Evolutionary conservation across 768 basidiomycete species (phyloP).

Genomic region (Termitomyces sp.): DNA sequence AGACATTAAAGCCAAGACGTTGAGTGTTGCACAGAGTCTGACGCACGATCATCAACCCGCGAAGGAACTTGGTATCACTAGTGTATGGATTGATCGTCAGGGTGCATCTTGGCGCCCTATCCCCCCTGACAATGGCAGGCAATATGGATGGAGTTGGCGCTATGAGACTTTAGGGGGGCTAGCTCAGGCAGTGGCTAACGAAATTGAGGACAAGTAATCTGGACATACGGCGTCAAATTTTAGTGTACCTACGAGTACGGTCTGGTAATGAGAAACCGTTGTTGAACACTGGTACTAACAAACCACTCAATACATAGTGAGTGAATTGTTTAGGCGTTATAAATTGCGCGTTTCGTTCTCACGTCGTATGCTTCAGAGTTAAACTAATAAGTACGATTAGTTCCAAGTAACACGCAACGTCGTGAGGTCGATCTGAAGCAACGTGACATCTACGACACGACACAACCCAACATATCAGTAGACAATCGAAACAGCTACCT

Average conservation of each 20-base stretch:
- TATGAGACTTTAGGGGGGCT: constrained; percentile 62
- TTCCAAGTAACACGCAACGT: too few species aligned
- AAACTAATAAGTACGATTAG: too few species aligned
- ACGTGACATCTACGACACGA: too few species aligned
- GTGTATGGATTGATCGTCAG: constrained; percentile 68
- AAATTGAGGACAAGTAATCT: constrained; percentile 16
- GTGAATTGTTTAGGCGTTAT: background rate
- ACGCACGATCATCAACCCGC: constrained; percentile 68
- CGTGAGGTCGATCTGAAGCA: too few species aligned
- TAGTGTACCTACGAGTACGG: background rate
- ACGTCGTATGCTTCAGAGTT: too few species aligned
- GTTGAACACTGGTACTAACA: too few species aligned
- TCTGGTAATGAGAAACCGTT: background rate
- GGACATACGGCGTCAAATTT: background rate
- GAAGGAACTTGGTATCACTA: constrained; percentile 49
- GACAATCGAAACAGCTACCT: background rate
- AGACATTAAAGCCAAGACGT: constrained; percentile 44
- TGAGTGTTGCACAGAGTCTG: constrained; percentile 69
- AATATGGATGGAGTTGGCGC: constrained; percentile 44
- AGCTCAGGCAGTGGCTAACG: constrained; percentile 56
- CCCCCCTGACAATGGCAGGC: constrained; percentile 23
- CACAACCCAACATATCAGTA: background rate
- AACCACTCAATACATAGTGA: too few species aligned
- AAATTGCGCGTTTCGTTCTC: background rate
- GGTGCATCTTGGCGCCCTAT: constrained; percentile 41